These are phyloP conservation scores for Orbilia quercus DNA, from an alignment of 2,329 filamentous ascomycete species.

Conservation along the genomic window DNA sequence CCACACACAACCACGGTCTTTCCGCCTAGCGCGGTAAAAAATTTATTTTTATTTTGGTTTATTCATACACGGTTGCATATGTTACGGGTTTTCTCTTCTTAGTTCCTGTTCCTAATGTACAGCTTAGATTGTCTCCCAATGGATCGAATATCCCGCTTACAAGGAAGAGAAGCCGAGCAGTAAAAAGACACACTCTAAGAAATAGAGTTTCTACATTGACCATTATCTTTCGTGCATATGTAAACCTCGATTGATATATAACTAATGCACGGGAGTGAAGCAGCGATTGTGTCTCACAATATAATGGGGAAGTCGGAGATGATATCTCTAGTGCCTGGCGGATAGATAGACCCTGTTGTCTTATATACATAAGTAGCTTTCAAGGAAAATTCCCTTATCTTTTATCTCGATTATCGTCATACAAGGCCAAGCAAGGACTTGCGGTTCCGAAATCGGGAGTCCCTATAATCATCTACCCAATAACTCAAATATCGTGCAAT, in stretches of 20 bases:
- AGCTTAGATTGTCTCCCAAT: conserved; percentile 1
- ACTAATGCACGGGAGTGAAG: conserved; percentile 46
- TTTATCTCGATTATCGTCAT: conserved; percentile 23
- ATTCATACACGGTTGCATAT: conserved; percentile 23
- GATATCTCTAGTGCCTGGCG: conserved; percentile 9
- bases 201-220: conserved; percentile 29
- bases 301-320: conserved; percentile 28
- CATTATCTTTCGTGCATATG: conserved; percentile 42
- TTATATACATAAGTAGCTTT: background rate
- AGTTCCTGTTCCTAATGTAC: conserved; percentile 1
- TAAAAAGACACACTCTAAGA: conserved; percentile 23
- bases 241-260: conserved; percentile 15
- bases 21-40: conserved; percentile 55
- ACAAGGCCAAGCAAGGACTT: conserved; percentile 6
- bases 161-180: background rate
- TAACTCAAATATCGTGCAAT: conserved; percentile 1
- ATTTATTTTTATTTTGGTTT: no score
- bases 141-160: background rate
- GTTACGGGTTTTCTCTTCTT: conserved; percentile 22
- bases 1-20: background rate
- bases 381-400: conserved; percentile 32
- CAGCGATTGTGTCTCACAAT: conserved; percentile 17
- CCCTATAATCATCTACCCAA: background rate
- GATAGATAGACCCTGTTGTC: background rate
- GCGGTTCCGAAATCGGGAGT: conserved; percentile 32